Evolutionary conservation across 805 yeast genomes (phyloP).

Genomic region (Clavispora phyllophila): DNA sequence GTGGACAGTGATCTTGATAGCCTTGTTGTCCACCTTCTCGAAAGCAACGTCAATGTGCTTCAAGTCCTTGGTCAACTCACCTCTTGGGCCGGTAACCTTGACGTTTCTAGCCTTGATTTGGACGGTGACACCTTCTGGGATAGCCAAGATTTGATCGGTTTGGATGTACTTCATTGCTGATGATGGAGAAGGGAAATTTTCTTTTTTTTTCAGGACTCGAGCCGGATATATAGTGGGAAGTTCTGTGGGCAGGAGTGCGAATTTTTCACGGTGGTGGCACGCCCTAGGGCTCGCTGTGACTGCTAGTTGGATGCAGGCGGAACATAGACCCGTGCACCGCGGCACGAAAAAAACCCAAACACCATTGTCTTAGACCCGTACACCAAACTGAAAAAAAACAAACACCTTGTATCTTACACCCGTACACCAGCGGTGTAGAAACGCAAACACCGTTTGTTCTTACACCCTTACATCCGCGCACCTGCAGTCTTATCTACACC

Average conservation of each 20-base stretch:
- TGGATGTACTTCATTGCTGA: constrained; percentile 70
- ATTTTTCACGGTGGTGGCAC: constrained; percentile 4
- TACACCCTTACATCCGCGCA: background rate
- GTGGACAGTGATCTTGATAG: constrained; percentile 87
- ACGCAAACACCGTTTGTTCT: no score
- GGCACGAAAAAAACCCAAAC: no score
- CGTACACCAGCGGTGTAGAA: no score
- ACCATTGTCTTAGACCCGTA: no score
- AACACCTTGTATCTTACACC: no score
- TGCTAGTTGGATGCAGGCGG: constrained; percentile 1
- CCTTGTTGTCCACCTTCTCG: constrained; percentile 65
- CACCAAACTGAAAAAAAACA: background rate
- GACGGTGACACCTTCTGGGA: constrained; percentile 92
- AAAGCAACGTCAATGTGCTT: constrained; percentile 94
- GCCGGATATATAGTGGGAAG: background rate
- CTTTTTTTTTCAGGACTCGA: no score
- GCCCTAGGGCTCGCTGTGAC: constrained; percentile 2
- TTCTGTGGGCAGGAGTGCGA: constrained; percentile 1
- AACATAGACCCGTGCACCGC: no score
- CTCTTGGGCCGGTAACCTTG: constrained; percentile 97
- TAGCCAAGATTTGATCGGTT: constrained; percentile 75
- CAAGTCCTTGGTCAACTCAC: constrained; percentile 83
- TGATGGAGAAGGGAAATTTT: background rate
- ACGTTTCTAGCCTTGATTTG: constrained; percentile 86
- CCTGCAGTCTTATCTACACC: no score